Evolutionary conservation across 768 basidiomycete species (phyloP).

Genomic region (Termitomyces sp.): DNA sequence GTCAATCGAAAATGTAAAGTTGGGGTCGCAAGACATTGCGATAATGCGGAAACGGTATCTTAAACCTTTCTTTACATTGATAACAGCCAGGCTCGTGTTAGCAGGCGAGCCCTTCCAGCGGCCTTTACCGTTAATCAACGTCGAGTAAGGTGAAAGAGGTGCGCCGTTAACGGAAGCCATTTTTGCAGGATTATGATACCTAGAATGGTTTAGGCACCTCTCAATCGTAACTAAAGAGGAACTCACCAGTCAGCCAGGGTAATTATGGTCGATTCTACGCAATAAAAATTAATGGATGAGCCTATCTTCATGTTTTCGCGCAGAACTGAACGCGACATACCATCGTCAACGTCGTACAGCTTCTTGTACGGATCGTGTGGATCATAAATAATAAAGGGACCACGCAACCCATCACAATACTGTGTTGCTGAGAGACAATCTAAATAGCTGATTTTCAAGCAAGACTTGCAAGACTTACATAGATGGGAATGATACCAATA

Average conservation of each 20-base stretch:
- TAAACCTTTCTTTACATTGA: not conserved
- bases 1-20: constrained; percentile 43
- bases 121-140: constrained; percentile 37
- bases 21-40: constrained; percentile 29
- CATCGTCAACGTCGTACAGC: constrained; percentile 24
- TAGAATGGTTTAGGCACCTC: not conserved
- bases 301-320: not conserved
- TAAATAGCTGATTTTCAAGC: not conserved
- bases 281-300: not conserved
- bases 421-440: constrained; percentile 27
- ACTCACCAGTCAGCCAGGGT: constrained; percentile 36
- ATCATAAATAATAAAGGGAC: constrained; percentile 34
- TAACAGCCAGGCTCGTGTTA: constrained; percentile 2
- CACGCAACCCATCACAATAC: constrained; percentile 44
- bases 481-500: constrained; percentile 28
- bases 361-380: constrained; percentile 27
- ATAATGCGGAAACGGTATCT: constrained; percentile 36
- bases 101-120: constrained; percentile 25
- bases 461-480: constrained; percentile 11
- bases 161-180: not conserved
- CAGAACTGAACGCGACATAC: not conserved
- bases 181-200: constrained; percentile 8
- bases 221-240: not conserved
- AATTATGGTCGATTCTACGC: constrained; percentile 37
- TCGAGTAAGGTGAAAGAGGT: constrained; percentile 5